Evolutionary conservation across 2,329 filamentous ascomycete species (phyloP), one percentile per base, ranked within the genome.

Genomic region (Rugonectria rugulosa): DNA sequence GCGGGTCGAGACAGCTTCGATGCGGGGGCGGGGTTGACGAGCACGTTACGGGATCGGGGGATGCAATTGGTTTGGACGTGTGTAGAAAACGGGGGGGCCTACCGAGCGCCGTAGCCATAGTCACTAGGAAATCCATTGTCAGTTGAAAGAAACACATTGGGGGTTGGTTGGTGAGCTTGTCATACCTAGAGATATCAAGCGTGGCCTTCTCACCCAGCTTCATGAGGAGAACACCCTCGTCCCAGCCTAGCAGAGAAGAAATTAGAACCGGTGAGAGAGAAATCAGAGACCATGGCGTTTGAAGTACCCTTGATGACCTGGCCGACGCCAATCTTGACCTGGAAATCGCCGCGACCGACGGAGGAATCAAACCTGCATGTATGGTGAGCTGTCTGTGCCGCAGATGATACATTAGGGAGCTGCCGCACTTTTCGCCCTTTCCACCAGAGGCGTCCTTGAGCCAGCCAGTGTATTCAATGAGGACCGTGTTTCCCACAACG

Each of bases 381-480:
- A 19, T 21, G 12, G 58, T 68, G 32, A 68, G 62, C 29, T 15
- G 17, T 5, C 2, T 7, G 27, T 17, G 14, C 10, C 9, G 37
- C 14, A 4, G 3, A 17, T 11, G n/a, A 11, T 1, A 14, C 10
- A 1, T 14, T 17, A 8, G 14, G 8, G 21, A 27, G 24, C n/a
- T n/a, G n/a, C 77, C 88, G 69, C 79, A 96, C 92, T 92, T 72
- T 21, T 74, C 76, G 68, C 93, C 93, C 82, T 90, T 86, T 69
- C 84, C 80, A 54, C 85, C 80, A 15, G 82, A 76, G 19, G 79
- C 70, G 70, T 96, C 88, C 77, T 89, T 90, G 61, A 98, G 82
- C 77, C 81, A 97, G 68, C 95, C 95, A 36, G 89, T 95, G 83
- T 98, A 98, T 77, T 95, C 86, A 71, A 98, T 96, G 70, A 84